These are phyloP conservation scores for Pinus tabuliformis DNA, from an alignment of 75 land plant species.

Conservation along the genomic window DNA sequence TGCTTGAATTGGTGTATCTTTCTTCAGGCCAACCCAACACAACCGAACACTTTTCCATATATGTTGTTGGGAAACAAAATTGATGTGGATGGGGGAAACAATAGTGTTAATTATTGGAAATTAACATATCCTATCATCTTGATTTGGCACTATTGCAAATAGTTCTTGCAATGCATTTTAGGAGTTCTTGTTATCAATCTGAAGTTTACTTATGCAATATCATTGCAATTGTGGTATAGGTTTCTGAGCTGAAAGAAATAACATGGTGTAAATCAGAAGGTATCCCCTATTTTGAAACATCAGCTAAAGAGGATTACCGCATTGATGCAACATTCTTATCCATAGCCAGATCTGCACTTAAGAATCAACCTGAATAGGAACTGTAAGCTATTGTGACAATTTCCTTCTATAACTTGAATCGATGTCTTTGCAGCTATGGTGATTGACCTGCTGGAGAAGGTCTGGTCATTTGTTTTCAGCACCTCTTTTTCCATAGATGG, in stretches of 20 bases:
- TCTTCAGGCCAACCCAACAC: slow-evolving; percentile 66
- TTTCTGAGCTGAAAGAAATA: slow-evolving; percentile 66
- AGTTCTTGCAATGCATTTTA: not conserved
- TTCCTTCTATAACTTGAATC: not conserved
- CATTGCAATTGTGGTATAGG: slow-evolving; percentile 26
- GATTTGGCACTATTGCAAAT: not conserved
- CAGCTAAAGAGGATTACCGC: slow-evolving; percentile 72
- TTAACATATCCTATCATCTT: not conserved
- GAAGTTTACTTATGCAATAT: not conserved
- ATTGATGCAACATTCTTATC: slow-evolving; percentile 58
- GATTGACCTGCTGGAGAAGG: not conserved
- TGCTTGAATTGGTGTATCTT: not conserved
- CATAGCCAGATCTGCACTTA: slow-evolving; percentile 56
- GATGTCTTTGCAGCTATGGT: not conserved
- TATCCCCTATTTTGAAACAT: slow-evolving; percentile 85
- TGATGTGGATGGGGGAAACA: slow-evolving; percentile 83
- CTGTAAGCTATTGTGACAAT: slow-evolving; percentile 29
- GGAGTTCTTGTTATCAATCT: not conserved
- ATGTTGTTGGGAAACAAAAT: slow-evolving; percentile 83
- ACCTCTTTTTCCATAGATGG: slow-evolving; percentile 5
- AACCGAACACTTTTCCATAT: slow-evolving; percentile 68
- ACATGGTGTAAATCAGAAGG: slow-evolving; percentile 83
- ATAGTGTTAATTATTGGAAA: slow-evolving; percentile 49
- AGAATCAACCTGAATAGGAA: slow-evolving; percentile 51
- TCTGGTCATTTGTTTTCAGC: not conserved